Percentiles rank a stretch among this genome's conserved stretches.
Evolutionary conservation across 768 basidiomycete species (phyloP).

Genomic region (Leucocoprinus leucothites): DNA sequence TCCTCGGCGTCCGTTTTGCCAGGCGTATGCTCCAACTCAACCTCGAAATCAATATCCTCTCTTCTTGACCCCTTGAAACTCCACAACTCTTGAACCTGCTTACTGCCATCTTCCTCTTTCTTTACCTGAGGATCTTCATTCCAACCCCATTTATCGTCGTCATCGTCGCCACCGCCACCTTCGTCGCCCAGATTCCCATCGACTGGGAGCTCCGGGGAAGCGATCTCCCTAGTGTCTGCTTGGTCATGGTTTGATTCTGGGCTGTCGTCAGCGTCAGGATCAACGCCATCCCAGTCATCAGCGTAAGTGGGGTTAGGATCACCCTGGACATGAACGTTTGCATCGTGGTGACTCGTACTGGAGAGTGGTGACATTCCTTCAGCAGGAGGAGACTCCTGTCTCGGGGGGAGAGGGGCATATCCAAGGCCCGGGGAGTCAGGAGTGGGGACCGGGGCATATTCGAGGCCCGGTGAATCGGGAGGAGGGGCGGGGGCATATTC

Average conservation of each 20-base stretch:
- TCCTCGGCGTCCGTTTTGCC: background rate
- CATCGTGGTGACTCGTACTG: too few relatives aligned
- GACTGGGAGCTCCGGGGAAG: background rate
- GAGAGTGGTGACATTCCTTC: too few relatives aligned
- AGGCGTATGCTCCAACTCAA: background rate
- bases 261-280: background rate
- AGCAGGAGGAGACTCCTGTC: too few relatives aligned
- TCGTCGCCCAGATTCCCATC: background rate
- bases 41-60: background rate
- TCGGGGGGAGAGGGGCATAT: too few relatives aligned
- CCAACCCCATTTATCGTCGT: conserved; percentile 7
- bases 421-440: background rate
- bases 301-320: background rate
- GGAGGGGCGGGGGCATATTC: too few relatives aligned
- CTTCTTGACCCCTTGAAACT: background rate
- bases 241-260: background rate
- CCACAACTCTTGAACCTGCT: background rate
- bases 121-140: background rate
- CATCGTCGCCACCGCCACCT: background rate
- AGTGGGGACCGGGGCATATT: background rate
- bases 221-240: background rate
- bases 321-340: too few relatives aligned
- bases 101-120: background rate
- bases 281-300: background rate
- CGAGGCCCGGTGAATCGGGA: background rate